A percentile compares a stretch with the other conserved stretches of the same genome.
Evolutionary conservation across 1,139 yeast species (phyloP).

Genomic region (Nakaseomyces nivariensis): DNA sequence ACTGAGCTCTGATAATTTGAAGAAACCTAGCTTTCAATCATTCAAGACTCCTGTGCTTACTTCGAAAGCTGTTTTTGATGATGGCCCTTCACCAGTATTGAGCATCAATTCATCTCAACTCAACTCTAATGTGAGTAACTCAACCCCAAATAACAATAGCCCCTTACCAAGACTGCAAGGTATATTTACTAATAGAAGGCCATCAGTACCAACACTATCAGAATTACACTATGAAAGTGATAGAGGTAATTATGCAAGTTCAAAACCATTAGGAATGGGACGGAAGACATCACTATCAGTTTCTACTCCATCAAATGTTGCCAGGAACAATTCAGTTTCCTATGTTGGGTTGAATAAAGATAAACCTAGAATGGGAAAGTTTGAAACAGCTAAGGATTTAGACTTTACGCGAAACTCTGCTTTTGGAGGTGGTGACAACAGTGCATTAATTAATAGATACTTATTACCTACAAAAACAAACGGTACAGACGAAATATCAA

Average conservation of each 20-base stretch:
- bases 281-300: neutral
- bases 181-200: conserved; percentile 7
- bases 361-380: conserved; percentile 1
- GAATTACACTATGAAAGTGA: neutral
- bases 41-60: conserved; percentile 17
- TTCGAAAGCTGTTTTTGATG: conserved; percentile 21
- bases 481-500: neutral
- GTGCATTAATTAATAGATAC: conserved; percentile 3
- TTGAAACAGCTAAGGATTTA: neutral
- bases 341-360: neutral
- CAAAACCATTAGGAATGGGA: neutral
- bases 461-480: neutral
- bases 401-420: neutral
- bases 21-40: conserved; percentile 15
- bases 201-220: conserved; percentile 5
- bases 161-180: conserved; percentile 15
- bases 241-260: neutral
- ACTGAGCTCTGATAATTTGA: conserved; percentile 7
- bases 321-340: neutral
- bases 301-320: conserved; percentile 1
- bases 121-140: conserved; percentile 6
- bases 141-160: conserved; percentile 6
- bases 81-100: conserved; percentile 23
- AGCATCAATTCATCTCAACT: conserved; percentile 20
- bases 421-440: conserved; percentile 4